Evolutionary conservation across 2,329 filamentous ascomycete genomes (phyloP).

Genomic region (Ceratocystis eucalypticola): DNA sequence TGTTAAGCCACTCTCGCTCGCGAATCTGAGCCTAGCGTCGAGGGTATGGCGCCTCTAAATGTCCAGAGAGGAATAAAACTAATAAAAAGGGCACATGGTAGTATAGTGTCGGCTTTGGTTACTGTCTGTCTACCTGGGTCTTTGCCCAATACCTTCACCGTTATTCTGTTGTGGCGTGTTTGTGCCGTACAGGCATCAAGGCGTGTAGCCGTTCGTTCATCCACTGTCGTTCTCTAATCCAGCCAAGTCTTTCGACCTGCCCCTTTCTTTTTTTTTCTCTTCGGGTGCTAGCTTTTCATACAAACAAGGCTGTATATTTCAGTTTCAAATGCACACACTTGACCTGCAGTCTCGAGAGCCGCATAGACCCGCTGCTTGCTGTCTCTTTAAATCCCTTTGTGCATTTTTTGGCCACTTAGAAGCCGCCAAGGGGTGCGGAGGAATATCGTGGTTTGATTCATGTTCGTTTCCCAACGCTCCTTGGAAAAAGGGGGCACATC

Average conservation of each 20-base stretch:
- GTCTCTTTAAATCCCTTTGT: not conserved
- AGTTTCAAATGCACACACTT: not conserved
- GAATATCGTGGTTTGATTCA: not conserved
- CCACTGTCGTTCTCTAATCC: not conserved
- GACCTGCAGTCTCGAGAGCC: not conserved
- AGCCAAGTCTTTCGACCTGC: not conserved
- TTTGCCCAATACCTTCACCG: not conserved
- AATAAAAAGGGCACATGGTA: not conserved
- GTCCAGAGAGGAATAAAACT: not conserved
- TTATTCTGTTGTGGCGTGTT: not conserved
- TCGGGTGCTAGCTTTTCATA: not conserved
- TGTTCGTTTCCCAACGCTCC: not conserved
- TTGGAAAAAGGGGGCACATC: not conserved
- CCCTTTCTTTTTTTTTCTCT: not conserved
- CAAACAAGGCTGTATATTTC: conserved; percentile 3
- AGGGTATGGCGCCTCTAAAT: not conserved
- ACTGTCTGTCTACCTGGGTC: not conserved
- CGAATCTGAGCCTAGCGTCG: not conserved
- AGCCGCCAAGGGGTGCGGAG: not conserved
- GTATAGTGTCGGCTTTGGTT: not conserved
- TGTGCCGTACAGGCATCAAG: not conserved
- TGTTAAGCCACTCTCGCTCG: not conserved
- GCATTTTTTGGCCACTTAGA: not conserved
- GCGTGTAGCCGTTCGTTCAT: not conserved
- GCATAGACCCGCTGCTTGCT: not conserved